Conservation (phyloP, 306 rosid species). For the Rubus parviflorus region DNA sequence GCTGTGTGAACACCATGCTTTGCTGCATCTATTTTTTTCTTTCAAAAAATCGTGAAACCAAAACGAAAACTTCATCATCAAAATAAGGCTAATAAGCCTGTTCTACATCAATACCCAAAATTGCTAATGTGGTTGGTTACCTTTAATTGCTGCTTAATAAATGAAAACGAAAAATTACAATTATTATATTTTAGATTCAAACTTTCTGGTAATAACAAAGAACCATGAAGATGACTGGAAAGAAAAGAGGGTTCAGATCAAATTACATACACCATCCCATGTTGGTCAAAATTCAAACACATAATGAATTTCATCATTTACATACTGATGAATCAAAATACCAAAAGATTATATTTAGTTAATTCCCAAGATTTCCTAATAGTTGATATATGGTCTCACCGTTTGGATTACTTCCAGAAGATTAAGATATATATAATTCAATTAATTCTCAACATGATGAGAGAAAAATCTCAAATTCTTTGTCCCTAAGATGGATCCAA, state of each 20-base stretch:
- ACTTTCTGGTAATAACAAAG: not conserved
- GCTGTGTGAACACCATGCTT: constrained; percentile 7
- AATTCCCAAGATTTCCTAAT: not conserved
- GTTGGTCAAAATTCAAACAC: not conserved
- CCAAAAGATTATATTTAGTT: not conserved
- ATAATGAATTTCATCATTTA: not conserved
- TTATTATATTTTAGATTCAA: not conserved
- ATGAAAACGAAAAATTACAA: not conserved
- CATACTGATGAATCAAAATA: not conserved
- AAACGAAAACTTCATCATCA: not conserved
- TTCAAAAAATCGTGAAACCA: not conserved
- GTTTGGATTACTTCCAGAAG: not conserved
- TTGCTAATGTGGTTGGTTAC: not conserved
- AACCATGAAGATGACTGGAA: not conserved
- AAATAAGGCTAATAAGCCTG: not conserved
- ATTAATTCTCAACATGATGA: constrained; percentile 9
- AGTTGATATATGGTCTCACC: not conserved
- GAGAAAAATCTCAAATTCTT: constrained; percentile 20
- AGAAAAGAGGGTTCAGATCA: not conserved
- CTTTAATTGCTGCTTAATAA: constrained; percentile 7
- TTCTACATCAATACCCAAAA: not conserved
- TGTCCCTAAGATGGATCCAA: constrained; percentile 4
- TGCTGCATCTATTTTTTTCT: not conserved
- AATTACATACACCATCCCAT: not conserved
- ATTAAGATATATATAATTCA: not conserved